Percentiles rank a stretch among this genome's conserved stretches.
These are phyloP conservation scores for Volvox reticuliferus DNA, from an alignment of 139 green algal species.

Conservation along the genomic window DNA sequence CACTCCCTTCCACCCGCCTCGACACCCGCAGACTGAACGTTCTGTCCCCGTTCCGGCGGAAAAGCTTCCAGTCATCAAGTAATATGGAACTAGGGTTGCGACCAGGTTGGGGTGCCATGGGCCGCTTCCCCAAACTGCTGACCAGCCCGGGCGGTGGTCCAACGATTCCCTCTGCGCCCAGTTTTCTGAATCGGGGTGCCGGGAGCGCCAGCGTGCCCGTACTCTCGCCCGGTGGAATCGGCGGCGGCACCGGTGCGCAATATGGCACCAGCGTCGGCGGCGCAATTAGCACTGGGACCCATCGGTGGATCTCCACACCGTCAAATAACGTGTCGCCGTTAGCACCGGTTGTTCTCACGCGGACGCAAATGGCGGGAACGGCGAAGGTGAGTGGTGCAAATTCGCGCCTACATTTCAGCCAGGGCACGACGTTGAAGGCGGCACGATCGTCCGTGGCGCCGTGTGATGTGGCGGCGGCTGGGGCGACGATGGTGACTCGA, in stretches of 20 bases:
- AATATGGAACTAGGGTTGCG: background rate
- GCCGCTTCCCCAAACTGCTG: background rate
- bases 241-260: background rate
- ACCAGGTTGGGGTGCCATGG: background rate
- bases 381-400: too few relatives aligned
- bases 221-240: background rate
- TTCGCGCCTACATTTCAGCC: too few relatives aligned
- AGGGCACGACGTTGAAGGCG: too few relatives aligned
- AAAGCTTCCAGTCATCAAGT: background rate
- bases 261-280: background rate
- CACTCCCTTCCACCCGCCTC: too few relatives aligned
- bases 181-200: background rate
- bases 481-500: too few relatives aligned
- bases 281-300: background rate
- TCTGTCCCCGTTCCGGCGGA: background rate
- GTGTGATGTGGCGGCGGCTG: too few relatives aligned
- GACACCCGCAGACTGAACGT: background rate
- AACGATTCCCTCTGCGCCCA: background rate
- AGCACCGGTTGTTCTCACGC: too few relatives aligned
- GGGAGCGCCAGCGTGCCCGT: background rate
- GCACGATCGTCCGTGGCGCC: too few relatives aligned
- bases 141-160: background rate
- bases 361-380: too few relatives aligned
- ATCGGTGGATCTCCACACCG: background rate
- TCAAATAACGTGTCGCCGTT: background rate